Percentiles rank a stretch among this genome's conserved stretches.
Evolutionary conservation across 2,329 filamentous ascomycete species (phyloP).

Genomic region (Bipolaris victoriae): DNA sequence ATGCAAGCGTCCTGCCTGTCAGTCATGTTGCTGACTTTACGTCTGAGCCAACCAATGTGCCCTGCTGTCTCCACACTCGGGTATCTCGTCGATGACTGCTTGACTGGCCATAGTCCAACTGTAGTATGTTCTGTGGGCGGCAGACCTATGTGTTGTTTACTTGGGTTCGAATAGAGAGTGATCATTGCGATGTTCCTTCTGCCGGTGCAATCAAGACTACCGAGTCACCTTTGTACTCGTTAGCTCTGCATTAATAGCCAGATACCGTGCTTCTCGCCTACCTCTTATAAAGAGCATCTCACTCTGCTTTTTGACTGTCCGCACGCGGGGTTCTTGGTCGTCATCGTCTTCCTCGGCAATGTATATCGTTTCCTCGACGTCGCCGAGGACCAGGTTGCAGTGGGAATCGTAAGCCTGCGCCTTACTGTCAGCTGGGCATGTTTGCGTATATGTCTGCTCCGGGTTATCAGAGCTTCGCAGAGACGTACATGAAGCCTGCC

Average conservation of each 20-base stretch:
- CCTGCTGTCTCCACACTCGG: slow-evolving; percentile 18
- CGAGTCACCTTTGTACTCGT: slow-evolving; percentile 51
- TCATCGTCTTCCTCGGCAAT: slow-evolving; percentile 87
- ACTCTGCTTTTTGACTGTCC: slow-evolving; percentile 92
- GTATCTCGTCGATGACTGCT: slow-evolving; percentile 29
- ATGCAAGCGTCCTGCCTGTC: background rate
- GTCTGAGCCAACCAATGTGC: slow-evolving; percentile 2
- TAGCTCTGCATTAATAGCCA: background rate
- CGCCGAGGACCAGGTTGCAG: slow-evolving; percentile 94
- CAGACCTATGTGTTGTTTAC: slow-evolving; percentile 7
- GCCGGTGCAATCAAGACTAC: slow-evolving; percentile 57
- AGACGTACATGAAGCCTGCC: slow-evolving; percentile 82
- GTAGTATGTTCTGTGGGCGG: background rate
- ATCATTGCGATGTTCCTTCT: slow-evolving; percentile 39
- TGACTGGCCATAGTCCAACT: slow-evolving; percentile 1
- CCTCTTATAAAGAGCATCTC: slow-evolving; percentile 99
- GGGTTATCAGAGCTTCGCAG: slow-evolving; percentile 3
- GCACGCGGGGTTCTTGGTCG: slow-evolving; percentile 63
- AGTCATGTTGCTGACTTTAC: background rate
- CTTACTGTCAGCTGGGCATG: slow-evolving; percentile 15
- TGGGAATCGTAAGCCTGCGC: slow-evolving; percentile 94
- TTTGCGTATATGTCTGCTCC: background rate
- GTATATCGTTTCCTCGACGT: slow-evolving; percentile 97
- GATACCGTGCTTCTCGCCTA: slow-evolving; percentile 46
- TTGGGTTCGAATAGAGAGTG: slow-evolving; percentile 4